Evolutionary conservation across 768 basidiomycete species (phyloP).

Genomic region (Cystofilobasidium bisporidii): DNA sequence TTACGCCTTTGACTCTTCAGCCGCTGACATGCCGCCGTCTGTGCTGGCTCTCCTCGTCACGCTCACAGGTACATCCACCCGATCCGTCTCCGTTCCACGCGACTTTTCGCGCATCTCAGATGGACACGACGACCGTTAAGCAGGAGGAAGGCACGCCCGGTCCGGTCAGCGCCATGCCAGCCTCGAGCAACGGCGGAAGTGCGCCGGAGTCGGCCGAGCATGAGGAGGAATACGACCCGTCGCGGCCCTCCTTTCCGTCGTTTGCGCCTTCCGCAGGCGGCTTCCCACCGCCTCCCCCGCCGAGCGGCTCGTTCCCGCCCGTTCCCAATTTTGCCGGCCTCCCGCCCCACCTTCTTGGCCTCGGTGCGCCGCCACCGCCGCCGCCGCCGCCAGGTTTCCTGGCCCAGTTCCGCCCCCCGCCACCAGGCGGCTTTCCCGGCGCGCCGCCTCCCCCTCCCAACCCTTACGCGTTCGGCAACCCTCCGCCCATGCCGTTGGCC

Average conservation of each 20-base stretch:
- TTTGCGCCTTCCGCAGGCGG: not conserved
- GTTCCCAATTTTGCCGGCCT: slow-evolving; percentile 9
- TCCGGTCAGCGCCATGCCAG: not conserved
- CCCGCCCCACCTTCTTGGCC: not conserved
- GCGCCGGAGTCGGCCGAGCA: no score
- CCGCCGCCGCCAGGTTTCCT: slow-evolving; percentile 15
- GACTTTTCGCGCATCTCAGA: not conserved
- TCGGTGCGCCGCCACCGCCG: not conserved
- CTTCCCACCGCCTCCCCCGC: slow-evolving; percentile 11
- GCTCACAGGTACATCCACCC: no score
- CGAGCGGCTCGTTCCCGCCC: slow-evolving; percentile 9
- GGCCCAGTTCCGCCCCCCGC: not conserved
- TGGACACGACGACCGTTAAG: not conserved
- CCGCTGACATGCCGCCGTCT: no score
- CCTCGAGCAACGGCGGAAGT: not conserved
- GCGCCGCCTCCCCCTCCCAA: not conserved
- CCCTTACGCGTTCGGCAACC: not conserved
- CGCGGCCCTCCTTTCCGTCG: slow-evolving; percentile 8
- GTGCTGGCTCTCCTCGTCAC: no score
- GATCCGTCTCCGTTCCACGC: no score
- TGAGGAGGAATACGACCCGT: slow-evolving; percentile 26
- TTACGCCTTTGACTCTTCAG: no score
- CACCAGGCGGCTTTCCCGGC: not conserved
- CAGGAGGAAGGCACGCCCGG: not conserved
- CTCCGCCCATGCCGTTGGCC: not conserved